Conservation (phyloP, 2,329 filamentous ascomycete genomes). For the Claviceps capensis region DNA sequence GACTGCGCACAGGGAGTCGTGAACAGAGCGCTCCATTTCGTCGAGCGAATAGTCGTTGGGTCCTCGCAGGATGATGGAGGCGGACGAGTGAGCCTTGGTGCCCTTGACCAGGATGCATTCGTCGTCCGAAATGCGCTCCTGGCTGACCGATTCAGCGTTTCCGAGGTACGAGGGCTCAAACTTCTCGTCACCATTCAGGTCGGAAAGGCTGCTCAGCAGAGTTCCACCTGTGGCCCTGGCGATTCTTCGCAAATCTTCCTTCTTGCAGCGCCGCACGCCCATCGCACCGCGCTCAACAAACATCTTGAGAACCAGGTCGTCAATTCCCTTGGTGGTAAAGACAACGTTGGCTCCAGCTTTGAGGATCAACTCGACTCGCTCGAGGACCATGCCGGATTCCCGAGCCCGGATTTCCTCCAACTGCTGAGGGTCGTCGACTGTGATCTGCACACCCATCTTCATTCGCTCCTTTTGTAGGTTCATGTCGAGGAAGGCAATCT, state of each 20-base stretch:
- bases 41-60: conserved; percentile 94
- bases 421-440: conserved; percentile 92
- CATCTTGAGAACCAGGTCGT: conserved; percentile 86
- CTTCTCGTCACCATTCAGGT: conserved; percentile 93
- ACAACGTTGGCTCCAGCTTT: conserved; percentile 95
- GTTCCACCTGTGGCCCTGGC: conserved; percentile 92
- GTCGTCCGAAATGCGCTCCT: conserved; percentile 96
- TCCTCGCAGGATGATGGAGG: conserved; percentile 89
- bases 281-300: conserved; percentile 93
- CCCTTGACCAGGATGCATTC: conserved; percentile 96
- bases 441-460: conserved; percentile 98
- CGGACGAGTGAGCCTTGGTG: conserved; percentile 85
- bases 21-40: conserved; percentile 97
- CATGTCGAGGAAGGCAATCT: conserved; percentile 95
- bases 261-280: conserved; percentile 93
- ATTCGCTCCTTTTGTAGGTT: conserved; percentile 98
- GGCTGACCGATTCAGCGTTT: conserved; percentile 87
- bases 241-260: conserved; percentile 92
- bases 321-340: conserved; percentile 95
- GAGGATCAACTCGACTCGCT: conserved; percentile 91
- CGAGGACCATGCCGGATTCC: conserved; percentile 84
- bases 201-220: conserved; percentile 81
- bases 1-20: conserved; percentile 91
- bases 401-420: conserved; percentile 92
- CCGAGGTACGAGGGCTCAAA: conserved; percentile 87